Percentiles rank a stretch among this genome's conserved stretches.
Conservation (phyloP, 2,329 filamentous ascomycete genomes). For the Trichoderma hamatum region DNA sequence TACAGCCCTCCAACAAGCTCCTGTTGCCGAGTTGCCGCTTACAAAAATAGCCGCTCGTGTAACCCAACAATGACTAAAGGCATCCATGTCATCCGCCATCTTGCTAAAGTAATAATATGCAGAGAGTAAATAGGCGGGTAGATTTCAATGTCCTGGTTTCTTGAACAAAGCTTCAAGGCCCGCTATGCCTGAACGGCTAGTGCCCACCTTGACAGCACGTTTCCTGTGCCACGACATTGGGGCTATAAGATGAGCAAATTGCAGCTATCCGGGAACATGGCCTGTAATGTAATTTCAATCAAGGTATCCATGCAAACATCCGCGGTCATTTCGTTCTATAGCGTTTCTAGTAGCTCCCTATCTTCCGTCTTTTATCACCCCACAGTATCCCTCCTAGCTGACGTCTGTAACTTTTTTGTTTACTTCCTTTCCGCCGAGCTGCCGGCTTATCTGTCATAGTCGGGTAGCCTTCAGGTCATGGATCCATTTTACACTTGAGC, state of each 20-base stretch:
- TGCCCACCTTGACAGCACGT: not conserved
- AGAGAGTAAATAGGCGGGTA: not conserved
- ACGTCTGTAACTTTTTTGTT: not conserved
- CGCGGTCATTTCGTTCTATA: conserved; percentile 6
- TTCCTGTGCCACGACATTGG: not conserved
- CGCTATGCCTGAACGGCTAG: not conserved
- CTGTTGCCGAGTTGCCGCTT: not conserved
- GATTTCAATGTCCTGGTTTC: not conserved
- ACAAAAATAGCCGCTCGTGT: conserved; percentile 12
- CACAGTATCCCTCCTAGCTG: not conserved
- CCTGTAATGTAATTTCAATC: not conserved
- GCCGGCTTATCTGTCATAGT: not conserved
- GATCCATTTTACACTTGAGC: not conserved
- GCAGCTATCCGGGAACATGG: not conserved
- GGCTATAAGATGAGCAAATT: not conserved
- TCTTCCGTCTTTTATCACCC: not conserved
- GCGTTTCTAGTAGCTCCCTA: not conserved
- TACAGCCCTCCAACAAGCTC: not conserved
- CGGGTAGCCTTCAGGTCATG: not conserved
- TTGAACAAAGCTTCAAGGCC: not conserved
- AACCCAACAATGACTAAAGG: not conserved
- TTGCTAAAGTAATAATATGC: not conserved
- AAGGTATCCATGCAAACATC: not conserved
- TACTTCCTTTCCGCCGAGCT: not conserved
- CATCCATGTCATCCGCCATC: not conserved